Percentiles rank a stretch among this genome's conserved stretches.
Conservation (phyloP, 352 stramenopile genomes). For the Globisporangium radiosum region DNA sequence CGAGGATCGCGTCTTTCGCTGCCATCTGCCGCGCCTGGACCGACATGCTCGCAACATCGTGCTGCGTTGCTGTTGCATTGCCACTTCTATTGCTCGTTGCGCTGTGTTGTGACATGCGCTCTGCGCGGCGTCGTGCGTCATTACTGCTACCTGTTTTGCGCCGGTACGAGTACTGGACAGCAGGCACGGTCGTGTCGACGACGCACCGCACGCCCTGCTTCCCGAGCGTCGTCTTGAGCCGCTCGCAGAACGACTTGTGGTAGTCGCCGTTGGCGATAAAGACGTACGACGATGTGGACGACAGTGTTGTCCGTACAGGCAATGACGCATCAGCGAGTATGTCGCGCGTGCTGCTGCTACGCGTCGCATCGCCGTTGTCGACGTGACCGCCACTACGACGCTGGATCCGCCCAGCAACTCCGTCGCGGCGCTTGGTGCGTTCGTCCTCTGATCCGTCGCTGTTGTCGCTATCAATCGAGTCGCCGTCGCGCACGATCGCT, state of each 20-base stretch:
- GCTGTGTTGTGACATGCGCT: not conserved
- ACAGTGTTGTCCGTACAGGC: not conserved
- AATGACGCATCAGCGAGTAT: too few relatives aligned
- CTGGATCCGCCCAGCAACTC: not conserved
- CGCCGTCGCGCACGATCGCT: slow-evolving; percentile 7
- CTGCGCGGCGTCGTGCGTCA: slow-evolving; percentile 3
- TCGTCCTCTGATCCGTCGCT: slow-evolving; percentile 10
- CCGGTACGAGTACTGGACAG: slow-evolving; percentile 35
- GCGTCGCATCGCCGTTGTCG: not conserved
- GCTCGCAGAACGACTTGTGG: slow-evolving; percentile 56
- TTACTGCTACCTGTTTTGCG: slow-evolving; percentile 3
- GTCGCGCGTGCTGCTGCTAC: not conserved
- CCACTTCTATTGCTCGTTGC: not conserved
- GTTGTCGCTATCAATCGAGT: slow-evolving; percentile 7
- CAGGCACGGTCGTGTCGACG: slow-evolving; percentile 42
- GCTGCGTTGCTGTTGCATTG: not conserved
- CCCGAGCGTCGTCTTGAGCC: slow-evolving; percentile 42
- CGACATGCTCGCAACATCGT: slow-evolving; percentile 15
- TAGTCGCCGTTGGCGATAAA: slow-evolving; percentile 77
- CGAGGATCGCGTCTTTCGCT: slow-evolving; percentile 68
- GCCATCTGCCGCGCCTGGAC: slow-evolving; percentile 60
- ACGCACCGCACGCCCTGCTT: slow-evolving; percentile 57
- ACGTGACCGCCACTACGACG: not conserved
- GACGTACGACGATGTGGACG: slow-evolving; percentile 35
- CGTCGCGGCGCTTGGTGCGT: slow-evolving; percentile 7